Conservation (phyloP, 192 early-diverging fungal species). For the Coemansia sp. region DNA sequence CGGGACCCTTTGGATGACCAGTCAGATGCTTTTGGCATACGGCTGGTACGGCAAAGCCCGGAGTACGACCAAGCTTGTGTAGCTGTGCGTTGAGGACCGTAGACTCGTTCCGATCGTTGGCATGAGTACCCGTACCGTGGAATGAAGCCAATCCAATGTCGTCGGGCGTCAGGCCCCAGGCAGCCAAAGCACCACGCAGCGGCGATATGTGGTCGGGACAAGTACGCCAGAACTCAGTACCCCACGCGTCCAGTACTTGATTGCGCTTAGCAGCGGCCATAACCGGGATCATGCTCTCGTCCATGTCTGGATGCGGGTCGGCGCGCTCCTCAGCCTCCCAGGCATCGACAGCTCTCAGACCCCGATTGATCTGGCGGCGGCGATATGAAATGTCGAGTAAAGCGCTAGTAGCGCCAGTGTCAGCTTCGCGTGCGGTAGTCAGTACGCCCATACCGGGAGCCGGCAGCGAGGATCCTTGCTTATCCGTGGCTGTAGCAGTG, state of each 20-base stretch:
- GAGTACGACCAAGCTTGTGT: conserved; percentile 80
- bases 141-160: conserved; percentile 94
- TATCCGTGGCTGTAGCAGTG: conserved; percentile 91
- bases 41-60: conserved; percentile 75
- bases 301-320: neutral
- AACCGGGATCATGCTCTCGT: conserved; percentile 52
- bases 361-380: conserved; percentile 66
- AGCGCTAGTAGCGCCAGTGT: conserved; percentile 32
- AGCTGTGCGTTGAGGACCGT: conserved; percentile 84
- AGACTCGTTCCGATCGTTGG: conserved; percentile 97
- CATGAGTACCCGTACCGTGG: conserved; percentile 94
- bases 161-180: conserved; percentile 87
- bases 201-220: conserved; percentile 68
- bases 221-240: conserved; percentile 79
- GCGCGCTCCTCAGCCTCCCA: conserved; percentile 21
- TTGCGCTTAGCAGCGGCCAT: conserved; percentile 61
- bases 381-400: conserved; percentile 85
- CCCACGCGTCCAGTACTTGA: conserved; percentile 77
- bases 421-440: conserved; percentile 79
- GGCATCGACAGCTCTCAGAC: conserved; percentile 12
- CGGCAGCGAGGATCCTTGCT: conserved; percentile 90
- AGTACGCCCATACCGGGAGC: conserved; percentile 95
- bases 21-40: conserved; percentile 95
- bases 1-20: conserved; percentile 94
- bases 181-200: conserved; percentile 83